Evolutionary conservation across 2,329 filamentous ascomycete genomes (phyloP).

Genomic region (Pestalotiopsis sp.): DNA sequence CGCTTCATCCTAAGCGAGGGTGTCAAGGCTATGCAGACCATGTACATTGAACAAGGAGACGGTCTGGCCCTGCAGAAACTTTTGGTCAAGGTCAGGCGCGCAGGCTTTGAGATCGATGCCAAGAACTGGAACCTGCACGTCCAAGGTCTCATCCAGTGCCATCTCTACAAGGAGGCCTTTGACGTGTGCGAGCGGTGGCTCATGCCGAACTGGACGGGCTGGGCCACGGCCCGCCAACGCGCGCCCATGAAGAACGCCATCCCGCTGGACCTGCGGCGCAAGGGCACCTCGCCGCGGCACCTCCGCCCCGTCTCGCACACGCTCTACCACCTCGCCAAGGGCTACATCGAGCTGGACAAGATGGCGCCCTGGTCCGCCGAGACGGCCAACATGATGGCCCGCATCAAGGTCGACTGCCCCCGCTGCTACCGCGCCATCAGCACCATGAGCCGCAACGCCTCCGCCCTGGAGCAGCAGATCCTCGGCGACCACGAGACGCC

Average conservation of each 20-base stretch:
- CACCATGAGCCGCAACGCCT: slow-evolving; percentile 31
- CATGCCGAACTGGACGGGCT: slow-evolving; percentile 79
- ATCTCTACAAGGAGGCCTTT: slow-evolving; percentile 69
- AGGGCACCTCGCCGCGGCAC: slow-evolving; percentile 37
- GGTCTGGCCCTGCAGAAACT: slow-evolving; percentile 49
- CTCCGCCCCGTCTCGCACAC: slow-evolving; percentile 46
- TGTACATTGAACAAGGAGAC: slow-evolving; percentile 43
- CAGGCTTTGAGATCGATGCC: slow-evolving; percentile 75
- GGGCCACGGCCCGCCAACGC: slow-evolving; percentile 45
- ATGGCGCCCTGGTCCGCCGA: slow-evolving; percentile 51
- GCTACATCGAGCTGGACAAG: slow-evolving; percentile 52
- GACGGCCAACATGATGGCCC: slow-evolving; percentile 40
- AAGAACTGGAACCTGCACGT: slow-evolving; percentile 83
- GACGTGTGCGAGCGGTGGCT: slow-evolving; percentile 73
- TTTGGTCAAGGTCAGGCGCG: slow-evolving; percentile 57
- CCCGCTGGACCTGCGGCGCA: slow-evolving; percentile 41
- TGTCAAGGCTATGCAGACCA: slow-evolving; percentile 50
- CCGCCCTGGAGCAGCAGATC: slow-evolving; percentile 27
- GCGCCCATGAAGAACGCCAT: slow-evolving; percentile 29
- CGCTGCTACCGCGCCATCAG: slow-evolving; percentile 30
- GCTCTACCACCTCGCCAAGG: slow-evolving; percentile 49
- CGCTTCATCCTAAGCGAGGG: slow-evolving; percentile 57
- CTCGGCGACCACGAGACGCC: slow-evolving; percentile 13
- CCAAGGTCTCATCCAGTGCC: slow-evolving; percentile 64
- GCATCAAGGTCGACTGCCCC: slow-evolving; percentile 41